Evolutionary conservation across 2,329 filamentous ascomycete species (phyloP).

Genomic region (Massarina eburnea): DNA sequence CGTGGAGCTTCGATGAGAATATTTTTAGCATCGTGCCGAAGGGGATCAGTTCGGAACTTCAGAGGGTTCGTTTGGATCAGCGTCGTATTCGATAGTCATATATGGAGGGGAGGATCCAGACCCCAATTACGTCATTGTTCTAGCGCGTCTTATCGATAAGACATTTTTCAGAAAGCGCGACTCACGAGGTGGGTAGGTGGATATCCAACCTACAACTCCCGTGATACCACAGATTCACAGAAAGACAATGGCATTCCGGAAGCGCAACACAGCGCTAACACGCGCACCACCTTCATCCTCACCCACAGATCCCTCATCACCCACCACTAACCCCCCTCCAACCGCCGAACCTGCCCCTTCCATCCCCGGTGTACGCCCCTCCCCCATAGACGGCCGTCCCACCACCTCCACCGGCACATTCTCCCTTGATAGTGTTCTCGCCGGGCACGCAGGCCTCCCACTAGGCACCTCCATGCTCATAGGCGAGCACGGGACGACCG

Average conservation of each 20-base stretch:
- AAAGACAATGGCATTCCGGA: constrained; percentile 65
- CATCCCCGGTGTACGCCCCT: constrained; percentile 68
- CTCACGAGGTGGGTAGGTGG: too few species aligned
- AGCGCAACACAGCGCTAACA: constrained; percentile 63
- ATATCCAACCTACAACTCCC: neutral
- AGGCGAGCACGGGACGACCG: constrained; percentile 89
- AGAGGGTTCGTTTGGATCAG: neutral
- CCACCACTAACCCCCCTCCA: constrained; percentile 8
- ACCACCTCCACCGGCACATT: constrained; percentile 90
- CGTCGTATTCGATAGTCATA: neutral
- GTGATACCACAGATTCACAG: neutral
- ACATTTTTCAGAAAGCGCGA: neutral
- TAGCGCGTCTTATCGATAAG: neutral
- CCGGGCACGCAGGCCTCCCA: constrained; percentile 81
- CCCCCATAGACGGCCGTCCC: constrained; percentile 80
- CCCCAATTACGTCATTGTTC: too few species aligned
- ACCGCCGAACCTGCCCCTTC: constrained; percentile 10
- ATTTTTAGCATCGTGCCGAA: neutral
- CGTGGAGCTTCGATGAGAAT: constrained; percentile 1
- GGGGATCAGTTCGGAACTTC: neutral
- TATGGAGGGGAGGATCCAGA: too few species aligned
- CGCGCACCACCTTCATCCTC: constrained; percentile 26
- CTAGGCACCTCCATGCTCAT: constrained; percentile 79
- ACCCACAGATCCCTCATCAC: constrained; percentile 10
- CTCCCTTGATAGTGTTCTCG: constrained; percentile 81